Conservation (phyloP, 2,329 filamentous ascomycete species). For the Fusarium sp. region DNA sequence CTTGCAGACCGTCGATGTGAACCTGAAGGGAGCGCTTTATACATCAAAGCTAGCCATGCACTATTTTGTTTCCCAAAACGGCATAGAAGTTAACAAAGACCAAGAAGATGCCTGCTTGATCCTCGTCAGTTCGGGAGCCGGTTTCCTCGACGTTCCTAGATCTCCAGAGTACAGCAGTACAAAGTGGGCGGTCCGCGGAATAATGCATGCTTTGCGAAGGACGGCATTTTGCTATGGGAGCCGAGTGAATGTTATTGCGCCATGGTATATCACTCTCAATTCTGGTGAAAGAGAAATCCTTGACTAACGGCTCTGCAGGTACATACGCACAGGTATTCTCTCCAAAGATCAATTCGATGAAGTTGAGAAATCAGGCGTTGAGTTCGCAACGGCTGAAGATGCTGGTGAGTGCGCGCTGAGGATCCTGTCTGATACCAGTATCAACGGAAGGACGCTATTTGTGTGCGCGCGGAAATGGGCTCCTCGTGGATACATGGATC, state of each 20-base stretch:
- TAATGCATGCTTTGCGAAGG: slow-evolving; percentile 6
- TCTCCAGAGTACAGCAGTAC: slow-evolving; percentile 9
- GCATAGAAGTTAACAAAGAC: rapidly evolving
- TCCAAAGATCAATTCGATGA: neutral
- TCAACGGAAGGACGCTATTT: neutral
- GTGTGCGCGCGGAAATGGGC: slow-evolving; percentile 8
- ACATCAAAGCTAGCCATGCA: slow-evolving; percentile 1
- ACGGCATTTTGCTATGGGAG: neutral
- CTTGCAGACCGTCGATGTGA: neutral
- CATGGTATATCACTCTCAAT: neutral
- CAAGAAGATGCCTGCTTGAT: slow-evolving; percentile 3
- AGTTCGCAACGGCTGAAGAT: neutral
- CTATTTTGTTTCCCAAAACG: neutral
- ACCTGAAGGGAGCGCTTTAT: neutral
- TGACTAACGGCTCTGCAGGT: neutral
- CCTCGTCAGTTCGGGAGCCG: neutral
- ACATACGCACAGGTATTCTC: neutral
- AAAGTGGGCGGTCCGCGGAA: slow-evolving; percentile 8
- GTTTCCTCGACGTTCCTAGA: neutral
- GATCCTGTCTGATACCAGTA: neutral
- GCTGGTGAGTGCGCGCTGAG: neutral
- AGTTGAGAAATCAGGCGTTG: neutral
- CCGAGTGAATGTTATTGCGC: neutral
- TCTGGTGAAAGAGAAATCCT: rapidly evolving
- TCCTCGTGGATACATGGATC: neutral